Conservation (phyloP, 1,284 basidiomycete genomes). For the Naganishia sp. region DNA sequence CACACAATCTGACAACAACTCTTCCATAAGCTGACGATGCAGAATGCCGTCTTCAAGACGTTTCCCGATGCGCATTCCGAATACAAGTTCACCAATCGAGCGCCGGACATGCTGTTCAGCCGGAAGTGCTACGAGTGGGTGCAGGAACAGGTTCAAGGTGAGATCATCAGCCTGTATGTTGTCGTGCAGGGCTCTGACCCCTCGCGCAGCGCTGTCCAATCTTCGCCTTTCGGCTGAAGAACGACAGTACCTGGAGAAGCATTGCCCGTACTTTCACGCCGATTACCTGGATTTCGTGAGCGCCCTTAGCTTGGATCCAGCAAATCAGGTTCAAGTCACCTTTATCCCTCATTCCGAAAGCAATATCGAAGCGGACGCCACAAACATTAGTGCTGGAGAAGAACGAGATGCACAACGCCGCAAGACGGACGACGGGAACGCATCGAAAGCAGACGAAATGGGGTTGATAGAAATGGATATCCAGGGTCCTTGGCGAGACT, state of each 20-base stretch:
- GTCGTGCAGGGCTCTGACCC: neutral
- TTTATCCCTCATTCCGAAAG: constrained; percentile 61
- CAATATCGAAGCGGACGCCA: neutral
- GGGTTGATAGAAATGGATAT: constrained; percentile 76
- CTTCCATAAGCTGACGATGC: constrained; percentile 82
- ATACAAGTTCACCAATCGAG: constrained; percentile 86
- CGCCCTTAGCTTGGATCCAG: constrained; percentile 72
- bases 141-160: constrained; percentile 66
- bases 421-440: constrained; percentile 46
- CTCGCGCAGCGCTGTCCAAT: constrained; percentile 63
- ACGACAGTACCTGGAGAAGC: constrained; percentile 64
- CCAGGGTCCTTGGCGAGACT: constrained; percentile 78
- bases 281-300: constrained; percentile 77
- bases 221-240: constrained; percentile 68
- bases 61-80: constrained; percentile 68
- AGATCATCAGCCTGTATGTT: constrained; percentile 44
- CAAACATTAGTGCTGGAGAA: neutral
- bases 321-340: constrained; percentile 68
- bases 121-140: constrained; percentile 69
- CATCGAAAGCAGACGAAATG: constrained; percentile 45
- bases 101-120: constrained; percentile 70
- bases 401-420: constrained; percentile 64
- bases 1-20: neutral
- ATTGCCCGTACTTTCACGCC: constrained; percentile 74
- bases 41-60: constrained; percentile 83